phyloP scores from a whole-genome alignment of 495 filamentous ascomycete genomes.

The Podospora anserina region DNA sequence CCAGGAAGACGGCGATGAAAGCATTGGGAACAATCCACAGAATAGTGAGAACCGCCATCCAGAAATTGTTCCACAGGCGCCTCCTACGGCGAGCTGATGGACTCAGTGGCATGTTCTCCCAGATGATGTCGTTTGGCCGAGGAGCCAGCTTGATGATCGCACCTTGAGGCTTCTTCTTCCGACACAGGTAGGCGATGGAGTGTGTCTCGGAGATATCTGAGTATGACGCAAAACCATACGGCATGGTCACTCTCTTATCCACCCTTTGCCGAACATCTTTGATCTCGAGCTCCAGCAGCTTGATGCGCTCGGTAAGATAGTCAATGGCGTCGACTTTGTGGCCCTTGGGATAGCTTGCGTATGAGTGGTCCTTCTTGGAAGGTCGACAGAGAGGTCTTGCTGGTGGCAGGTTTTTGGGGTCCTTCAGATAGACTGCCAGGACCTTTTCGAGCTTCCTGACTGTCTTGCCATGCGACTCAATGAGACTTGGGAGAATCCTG shows the following conservation, averaged over 20 bases:
- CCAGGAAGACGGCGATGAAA: conserved; percentile 88
- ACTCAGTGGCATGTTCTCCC: conserved; percentile 81
- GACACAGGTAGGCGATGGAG: conserved; percentile 74
- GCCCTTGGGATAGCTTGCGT: conserved; percentile 54
- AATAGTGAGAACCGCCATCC: conserved; percentile 76
- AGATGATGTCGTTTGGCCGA: conserved; percentile 87
- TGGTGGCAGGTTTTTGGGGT: conserved; percentile 75
- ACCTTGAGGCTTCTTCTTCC: conserved; percentile 76
- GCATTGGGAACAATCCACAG: conserved; percentile 95
- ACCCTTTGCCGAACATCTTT: conserved; percentile 75
- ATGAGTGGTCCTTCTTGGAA: conserved; percentile 65
- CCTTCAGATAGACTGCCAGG: conserved; percentile 83
- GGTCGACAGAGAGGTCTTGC: conserved; percentile 76
- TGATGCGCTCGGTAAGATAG: conserved; percentile 82
- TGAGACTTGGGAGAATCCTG: conserved; percentile 77
- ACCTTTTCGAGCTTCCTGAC: conserved; percentile 80
- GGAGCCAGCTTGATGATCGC: conserved; percentile 77
- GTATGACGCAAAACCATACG: conserved; percentile 93
- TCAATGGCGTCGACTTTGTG: conserved; percentile 91
- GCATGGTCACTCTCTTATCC: conserved; percentile 81
- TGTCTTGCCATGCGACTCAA: conserved; percentile 75
- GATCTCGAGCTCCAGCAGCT: conserved; percentile 76
- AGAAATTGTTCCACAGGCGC: conserved; percentile 72
- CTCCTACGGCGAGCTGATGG: conserved; percentile 65
- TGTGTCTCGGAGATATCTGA: conserved; percentile 84